Base-by-base conservation (phyloP, 169 alveolate species). In the Pseudocohnilembus persalinus region DNA sequence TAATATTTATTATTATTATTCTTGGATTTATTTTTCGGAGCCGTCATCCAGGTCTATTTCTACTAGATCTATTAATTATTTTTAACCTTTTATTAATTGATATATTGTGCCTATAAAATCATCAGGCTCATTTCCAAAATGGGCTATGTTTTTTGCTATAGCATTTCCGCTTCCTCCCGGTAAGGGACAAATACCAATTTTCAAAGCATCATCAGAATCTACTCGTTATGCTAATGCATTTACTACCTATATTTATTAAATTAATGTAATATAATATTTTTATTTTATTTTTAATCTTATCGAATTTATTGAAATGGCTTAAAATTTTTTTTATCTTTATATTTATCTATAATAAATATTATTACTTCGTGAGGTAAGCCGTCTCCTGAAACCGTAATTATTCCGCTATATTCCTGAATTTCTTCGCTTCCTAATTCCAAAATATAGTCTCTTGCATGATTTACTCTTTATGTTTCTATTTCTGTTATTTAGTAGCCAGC, bases 141-240 rank as follows among this genome's bases (percentile, higher is more conserved):
- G 32, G 0, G 82, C 33, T 0, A 92, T 83, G 16, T 88, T 77
- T 74, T 88, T 87, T 11, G 78, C 88, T 0, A 88, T 74, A 25
- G 92, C 95, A 80, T 92, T 86, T 63, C 92, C 89, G 33, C 92
- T 73, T 24, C 95, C 95, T 29, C 93, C 95, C n/a, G 95, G 95
- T 25, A 92, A 76, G 31, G 81, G 75, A 29, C 92, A 92, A 11
- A 92, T 35, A 11, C 87, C 82, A 0, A 89, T 33, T 20, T 83
- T 81, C 26, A 74, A 74, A 1, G 82, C 31, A 0, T 83, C 64
- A 25, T 76, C 64, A 49, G 49, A 29, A 82, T 92, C 95, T 11
- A 77, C 27, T 74, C 95, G 74, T 28, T 73, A 33, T 74, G 73
- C 81, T 15, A 92, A 29, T 0, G 92, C 95, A 84, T 92, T 92